phyloP scores from a whole-genome alignment of 2,329 filamentous ascomycete species.

The Trichoderma koningii region DNA sequence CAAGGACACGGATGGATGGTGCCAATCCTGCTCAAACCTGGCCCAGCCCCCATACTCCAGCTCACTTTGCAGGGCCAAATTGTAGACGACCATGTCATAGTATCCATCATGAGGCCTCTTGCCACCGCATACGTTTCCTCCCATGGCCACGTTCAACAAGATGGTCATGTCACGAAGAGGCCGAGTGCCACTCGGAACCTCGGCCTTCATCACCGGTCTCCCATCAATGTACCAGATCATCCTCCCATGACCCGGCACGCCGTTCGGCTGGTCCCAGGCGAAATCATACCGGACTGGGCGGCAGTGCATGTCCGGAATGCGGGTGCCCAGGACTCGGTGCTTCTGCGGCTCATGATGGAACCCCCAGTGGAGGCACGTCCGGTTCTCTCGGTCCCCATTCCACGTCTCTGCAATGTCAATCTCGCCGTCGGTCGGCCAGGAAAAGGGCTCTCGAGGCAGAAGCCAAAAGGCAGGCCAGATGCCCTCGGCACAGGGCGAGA shows the following conservation, averaged over 20 bases:
- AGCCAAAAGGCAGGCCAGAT: slow-evolving; percentile 67
- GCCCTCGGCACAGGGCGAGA: slow-evolving; percentile 55
- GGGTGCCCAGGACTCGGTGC: slow-evolving; percentile 57
- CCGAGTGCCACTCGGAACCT: slow-evolving; percentile 54
- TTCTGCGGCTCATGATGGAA: slow-evolving; percentile 57
- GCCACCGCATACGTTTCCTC: slow-evolving; percentile 59
- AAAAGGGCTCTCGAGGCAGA: slow-evolving; percentile 58
- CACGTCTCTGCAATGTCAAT: slow-evolving; percentile 64
- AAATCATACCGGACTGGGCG: slow-evolving; percentile 57
- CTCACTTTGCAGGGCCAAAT: slow-evolving; percentile 54
- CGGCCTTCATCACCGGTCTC: slow-evolving; percentile 57
- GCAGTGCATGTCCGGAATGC: slow-evolving; percentile 50
- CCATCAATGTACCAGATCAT: slow-evolving; percentile 64
- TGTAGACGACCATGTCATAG: slow-evolving; percentile 59
- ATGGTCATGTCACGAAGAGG: slow-evolving; percentile 58
- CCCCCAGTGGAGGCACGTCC: slow-evolving; percentile 62
- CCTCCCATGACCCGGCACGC: slow-evolving; percentile 47
- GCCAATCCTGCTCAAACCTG: slow-evolving; percentile 56
- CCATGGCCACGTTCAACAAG: slow-evolving; percentile 64
- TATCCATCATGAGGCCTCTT: slow-evolving; percentile 53
- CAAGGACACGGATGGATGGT: slow-evolving; percentile 31
- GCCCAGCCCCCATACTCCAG: slow-evolving; percentile 56
- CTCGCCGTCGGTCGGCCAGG: slow-evolving; percentile 61
- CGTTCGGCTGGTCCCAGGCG: slow-evolving; percentile 54
- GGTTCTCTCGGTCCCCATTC: slow-evolving; percentile 59